A percentile compares a stretch with the other conserved stretches of the same genome.
Conservation (phyloP, 2,329 filamentous ascomycete species). For the Calonectria crousiana region DNA sequence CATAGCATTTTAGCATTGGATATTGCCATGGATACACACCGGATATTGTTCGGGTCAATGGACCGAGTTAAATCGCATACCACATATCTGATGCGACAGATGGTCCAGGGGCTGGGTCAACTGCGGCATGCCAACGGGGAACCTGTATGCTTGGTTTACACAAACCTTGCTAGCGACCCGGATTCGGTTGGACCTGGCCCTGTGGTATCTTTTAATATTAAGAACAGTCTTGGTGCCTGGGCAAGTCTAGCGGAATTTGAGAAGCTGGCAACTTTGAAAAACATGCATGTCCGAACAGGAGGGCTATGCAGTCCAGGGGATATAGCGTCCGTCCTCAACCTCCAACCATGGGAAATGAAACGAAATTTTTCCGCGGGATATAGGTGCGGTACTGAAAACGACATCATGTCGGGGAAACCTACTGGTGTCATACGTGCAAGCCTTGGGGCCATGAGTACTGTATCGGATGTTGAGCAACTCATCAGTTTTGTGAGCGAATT, state of each 20-base stretch:
- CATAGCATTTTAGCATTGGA: conserved; percentile 90
- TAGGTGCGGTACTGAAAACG: conserved; percentile 85
- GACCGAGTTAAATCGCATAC: conserved; percentile 78
- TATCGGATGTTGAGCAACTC: conserved; percentile 79
- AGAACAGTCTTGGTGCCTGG: conserved; percentile 77
- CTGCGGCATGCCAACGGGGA: conserved; percentile 78
- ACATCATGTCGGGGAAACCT: conserved; percentile 85
- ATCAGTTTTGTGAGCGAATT: conserved; percentile 79
- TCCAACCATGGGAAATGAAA: conserved; percentile 85
- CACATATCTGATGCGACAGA: conserved; percentile 68
- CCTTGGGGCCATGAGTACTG: conserved; percentile 89
- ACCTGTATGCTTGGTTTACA: conserved; percentile 77
- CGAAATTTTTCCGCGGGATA: conserved; percentile 87
- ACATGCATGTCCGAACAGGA: conserved; percentile 88
- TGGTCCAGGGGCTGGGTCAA: conserved; percentile 69
- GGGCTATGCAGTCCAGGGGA: conserved; percentile 94
- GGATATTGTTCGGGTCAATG: conserved; percentile 79
- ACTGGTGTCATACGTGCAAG: conserved; percentile 90
- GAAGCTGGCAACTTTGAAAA: conserved; percentile 82
- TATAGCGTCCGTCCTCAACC: conserved; percentile 77
- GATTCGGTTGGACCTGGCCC: conserved; percentile 71
- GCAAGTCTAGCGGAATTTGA: conserved; percentile 87
- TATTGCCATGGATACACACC: conserved; percentile 78
- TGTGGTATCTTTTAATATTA: conserved; percentile 86
- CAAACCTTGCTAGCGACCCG: conserved; percentile 39